Percentiles rank a stretch among this genome's conserved stretches.
These are phyloP conservation scores for Botryotinia narcissicola DNA, from an alignment of 2,329 filamentous ascomycete genomes.

Conservation along the genomic window DNA sequence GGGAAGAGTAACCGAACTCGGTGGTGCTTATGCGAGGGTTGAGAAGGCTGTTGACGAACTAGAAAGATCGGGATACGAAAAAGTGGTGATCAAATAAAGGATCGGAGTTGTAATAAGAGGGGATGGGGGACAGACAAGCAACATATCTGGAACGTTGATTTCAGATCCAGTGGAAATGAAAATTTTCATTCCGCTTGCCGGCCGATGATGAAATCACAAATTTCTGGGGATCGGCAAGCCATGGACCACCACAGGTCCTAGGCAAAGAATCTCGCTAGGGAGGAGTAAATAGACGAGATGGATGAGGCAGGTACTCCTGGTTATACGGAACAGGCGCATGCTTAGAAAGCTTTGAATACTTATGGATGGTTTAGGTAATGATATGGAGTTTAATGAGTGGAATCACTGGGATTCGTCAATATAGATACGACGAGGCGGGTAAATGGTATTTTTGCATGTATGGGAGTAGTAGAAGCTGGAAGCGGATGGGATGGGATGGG, in stretches of 20 bases:
- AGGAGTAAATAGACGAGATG: not conserved
- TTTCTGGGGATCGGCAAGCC: not conserved
- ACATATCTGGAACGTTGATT: too few species aligned
- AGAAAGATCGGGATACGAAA: conserved; percentile 12
- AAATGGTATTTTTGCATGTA: conserved; percentile 4
- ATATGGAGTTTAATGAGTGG: conserved; percentile 8
- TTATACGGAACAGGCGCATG: conserved; percentile 11
- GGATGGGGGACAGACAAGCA: too few species aligned
- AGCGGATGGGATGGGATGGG: not conserved
- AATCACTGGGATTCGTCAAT: not conserved
- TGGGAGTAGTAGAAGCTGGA: not conserved
- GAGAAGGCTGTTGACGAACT: conserved; percentile 12
- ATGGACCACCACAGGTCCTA: not conserved
- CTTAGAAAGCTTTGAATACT: not conserved
- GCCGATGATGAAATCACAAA: not conserved
- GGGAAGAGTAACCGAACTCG: conserved; percentile 14
- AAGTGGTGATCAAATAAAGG: not conserved
- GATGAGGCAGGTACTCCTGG: conserved; percentile 11
- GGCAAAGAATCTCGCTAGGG: not conserved
- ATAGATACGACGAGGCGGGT: conserved; percentile 4
- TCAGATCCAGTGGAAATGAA: not conserved
- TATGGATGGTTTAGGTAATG: conserved; percentile 10
- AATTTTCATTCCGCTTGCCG: not conserved
- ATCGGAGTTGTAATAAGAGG: not conserved
- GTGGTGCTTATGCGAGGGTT: conserved; percentile 10